These are phyloP conservation scores for Lepidopterella palustris DNA, from an alignment of 495 filamentous ascomycete genomes.

Conservation along the genomic window DNA sequence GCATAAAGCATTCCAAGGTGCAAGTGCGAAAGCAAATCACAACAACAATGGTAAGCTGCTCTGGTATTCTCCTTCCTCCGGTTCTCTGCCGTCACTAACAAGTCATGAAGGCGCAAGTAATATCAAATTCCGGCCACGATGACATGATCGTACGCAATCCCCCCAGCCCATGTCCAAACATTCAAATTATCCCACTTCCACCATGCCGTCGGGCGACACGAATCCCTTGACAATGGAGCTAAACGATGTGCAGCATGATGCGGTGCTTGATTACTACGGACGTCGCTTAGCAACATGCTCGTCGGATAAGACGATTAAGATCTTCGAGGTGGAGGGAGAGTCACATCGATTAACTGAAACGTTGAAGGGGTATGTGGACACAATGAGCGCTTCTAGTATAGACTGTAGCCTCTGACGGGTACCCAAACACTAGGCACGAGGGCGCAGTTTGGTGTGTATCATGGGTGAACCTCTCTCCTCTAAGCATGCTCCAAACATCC, in stretches of 20 bases:
- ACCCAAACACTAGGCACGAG: constrained; percentile 60
- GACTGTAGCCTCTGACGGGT: constrained; percentile 8
- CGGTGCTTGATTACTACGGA: constrained; percentile 96
- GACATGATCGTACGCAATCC: constrained; percentile 87
- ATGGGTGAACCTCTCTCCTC: constrained; percentile 53
- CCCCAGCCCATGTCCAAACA: constrained; percentile 3
- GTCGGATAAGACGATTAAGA: constrained; percentile 97
- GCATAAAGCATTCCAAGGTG: background rate
- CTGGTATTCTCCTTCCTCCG: background rate
- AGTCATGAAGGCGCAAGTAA: constrained; percentile 65
- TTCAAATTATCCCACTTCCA: constrained; percentile 4
- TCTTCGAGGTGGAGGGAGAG: constrained; percentile 96
- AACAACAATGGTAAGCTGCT: constrained; percentile 13
- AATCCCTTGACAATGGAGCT: constrained; percentile 19
- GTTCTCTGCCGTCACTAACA: background rate
- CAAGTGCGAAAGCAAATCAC: background rate
- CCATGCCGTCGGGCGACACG: background rate
- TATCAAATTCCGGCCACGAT: constrained; percentile 90
- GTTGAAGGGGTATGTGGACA: constrained; percentile 69
- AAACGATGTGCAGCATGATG: constrained; percentile 69
- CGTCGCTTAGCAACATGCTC: constrained; percentile 94
- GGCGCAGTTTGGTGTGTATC: constrained; percentile 94
- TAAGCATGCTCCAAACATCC: background rate
- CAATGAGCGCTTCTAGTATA: background rate
- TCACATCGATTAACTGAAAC: constrained; percentile 87